Base-by-base conservation (phyloP, 2,329 filamentous ascomycete genomes). In the Sclerotinia glacialis region DNA sequence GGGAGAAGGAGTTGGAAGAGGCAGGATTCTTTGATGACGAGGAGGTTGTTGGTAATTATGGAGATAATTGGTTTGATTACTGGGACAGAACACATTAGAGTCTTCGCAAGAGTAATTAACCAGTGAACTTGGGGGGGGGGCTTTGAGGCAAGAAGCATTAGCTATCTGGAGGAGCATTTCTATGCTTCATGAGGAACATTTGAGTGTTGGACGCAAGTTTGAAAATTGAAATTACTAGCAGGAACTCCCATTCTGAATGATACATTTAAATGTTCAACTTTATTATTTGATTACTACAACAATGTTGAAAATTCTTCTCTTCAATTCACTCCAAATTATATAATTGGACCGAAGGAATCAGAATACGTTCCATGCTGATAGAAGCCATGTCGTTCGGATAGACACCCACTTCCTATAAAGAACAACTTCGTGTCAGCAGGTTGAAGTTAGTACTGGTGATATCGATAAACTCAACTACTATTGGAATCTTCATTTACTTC, bases 11-110 rank as follows among this genome's bases (percentile, higher is more conserved):
- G 9, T 23, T 66, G 47, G 44, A 63, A 8, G 16, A 28, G 14
- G 37, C 26, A 2, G 64, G 58, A 31, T 66, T 66, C 14, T 63
- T 61, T 18, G 49, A 66, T 42, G 31, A 44, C 7, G 54, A 55
- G 16, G 46, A 59, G 21, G n/a, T 26, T 23, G 14, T 23, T 42
- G 54, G 64, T 52, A 21, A 52, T 9, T 46, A 34, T 21, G 66
- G 66, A 26, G 62, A 60, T 26, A 44, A 64, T 49, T 64, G 62
- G 61, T 65, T 53, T 59, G 53, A 56, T 31, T 52, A 40, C 8
- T 61, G 64, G 64, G 8, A 26, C 5, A 28, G 18, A 42, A 63
- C n/a, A 34, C n/a, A 37, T 21, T 26, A 14, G 46, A 47, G 21
- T 26, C 28, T 14, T 23, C 14, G 0, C 5, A 26, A 23, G 21